Evolutionary conservation across 2,329 filamentous ascomycete genomes (phyloP).

Genomic region (Botrytis medusae): DNA sequence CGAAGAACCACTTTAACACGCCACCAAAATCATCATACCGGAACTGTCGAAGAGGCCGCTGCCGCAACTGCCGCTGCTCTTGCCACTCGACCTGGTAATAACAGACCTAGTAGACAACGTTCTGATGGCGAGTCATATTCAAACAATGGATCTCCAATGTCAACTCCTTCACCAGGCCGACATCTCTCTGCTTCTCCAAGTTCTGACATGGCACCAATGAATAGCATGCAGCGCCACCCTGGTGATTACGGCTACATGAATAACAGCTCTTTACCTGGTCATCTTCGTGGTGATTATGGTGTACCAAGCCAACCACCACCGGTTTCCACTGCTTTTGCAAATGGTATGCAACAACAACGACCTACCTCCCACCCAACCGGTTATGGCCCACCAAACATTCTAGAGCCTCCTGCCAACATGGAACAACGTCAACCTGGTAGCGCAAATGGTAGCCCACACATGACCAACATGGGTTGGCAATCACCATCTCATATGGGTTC

Average conservation of each 20-base stretch:
- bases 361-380: conserved; percentile 83
- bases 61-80: conserved; percentile 84
- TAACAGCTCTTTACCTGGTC: conserved; percentile 76
- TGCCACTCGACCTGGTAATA: conserved; percentile 49
- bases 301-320: conserved; percentile 58
- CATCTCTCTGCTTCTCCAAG: conserved; percentile 77
- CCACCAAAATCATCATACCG: conserved; percentile 94
- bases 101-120: conserved; percentile 52
- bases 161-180: conserved; percentile 81
- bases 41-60: conserved; percentile 90
- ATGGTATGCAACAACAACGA: conserved; percentile 48
- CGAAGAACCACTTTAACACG: conserved; percentile 90
- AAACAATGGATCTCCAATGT: conserved; percentile 69
- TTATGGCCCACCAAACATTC: conserved; percentile 68
- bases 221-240: conserved; percentile 54
- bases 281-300: conserved; percentile 67
- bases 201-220: conserved; percentile 69
- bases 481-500: conserved; percentile 71
- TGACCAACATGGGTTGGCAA: conserved; percentile 73
- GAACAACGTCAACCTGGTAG: conserved; percentile 68
- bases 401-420: conserved; percentile 77
- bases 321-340: conserved; percentile 56
- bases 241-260: conserved; percentile 74
- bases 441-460: conserved; percentile 82
- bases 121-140: conserved; percentile 73